Evolutionary conservation across 2,329 filamentous ascomycete species (phyloP), one percentile per base, ranked within the genome.

Genomic region (Mycosphaerella arachidis): DNA sequence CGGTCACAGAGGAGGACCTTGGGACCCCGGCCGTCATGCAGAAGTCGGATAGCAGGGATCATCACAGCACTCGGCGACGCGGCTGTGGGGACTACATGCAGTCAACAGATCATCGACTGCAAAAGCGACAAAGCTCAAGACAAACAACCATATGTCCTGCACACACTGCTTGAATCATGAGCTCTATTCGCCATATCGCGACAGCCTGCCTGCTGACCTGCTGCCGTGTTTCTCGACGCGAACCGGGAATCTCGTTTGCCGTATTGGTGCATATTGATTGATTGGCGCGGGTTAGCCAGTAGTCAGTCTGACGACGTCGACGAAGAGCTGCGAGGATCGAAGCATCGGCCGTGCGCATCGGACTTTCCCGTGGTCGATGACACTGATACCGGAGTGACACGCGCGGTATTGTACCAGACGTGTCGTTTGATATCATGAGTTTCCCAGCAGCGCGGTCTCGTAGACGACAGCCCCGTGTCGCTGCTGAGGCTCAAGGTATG

Each of bases 281-380:
- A 56, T 56, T 48, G 53, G 53, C 53, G 40, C 27, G 37, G 24
- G 6, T 18, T 9, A n/a, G 24, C 50, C 12, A 52, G 50, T 35
- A 52, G 40, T 20, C 33, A 52, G 40, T 20, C 33, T 56, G 33
- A 46, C 29, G 43, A 56, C 54, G 54, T 56, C 54, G 54, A 56
- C 35, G 54, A 56, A 48, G 54, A 48, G 54, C 54, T 46, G 18
- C 48, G 27, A 31, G 43, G 54, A 56, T 56, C 54, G 54, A 35
- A 45, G 40, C 18, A n/a, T 56, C 24, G 18, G 18, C 46, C 10
- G 29, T 10, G 7, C 12, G 27, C 37, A 55, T 56, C 54, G 54
- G n/a, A 16, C 29, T 8, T 46, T 31, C 5, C 10, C n/a, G 18
- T 24, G 29, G 54, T 56, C 54, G 35, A 35, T 46, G 53, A 56